Base-by-base conservation (phyloP, 306 rosid genomes). In the Vicia faba region DNA sequence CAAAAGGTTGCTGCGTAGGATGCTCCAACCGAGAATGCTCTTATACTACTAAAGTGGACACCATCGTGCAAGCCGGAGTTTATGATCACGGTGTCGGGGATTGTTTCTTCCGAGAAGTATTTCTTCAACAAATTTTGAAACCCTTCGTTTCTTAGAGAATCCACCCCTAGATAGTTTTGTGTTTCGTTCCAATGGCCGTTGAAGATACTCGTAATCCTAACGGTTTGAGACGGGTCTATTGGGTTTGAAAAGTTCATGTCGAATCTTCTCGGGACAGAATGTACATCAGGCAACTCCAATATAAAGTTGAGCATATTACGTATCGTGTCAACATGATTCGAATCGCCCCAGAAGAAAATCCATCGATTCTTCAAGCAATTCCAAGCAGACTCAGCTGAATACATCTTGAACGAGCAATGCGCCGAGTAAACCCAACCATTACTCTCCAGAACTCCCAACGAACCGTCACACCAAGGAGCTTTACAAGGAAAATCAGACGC, bases 291-390 rank as follows among this genome's bases (percentile, higher is more conserved):
- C 86, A 87, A 80, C 71, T 84, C 95, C 59, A 95, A 75, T 29
- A 90, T 73, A 43, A 95, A 95, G 64, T 88, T 88, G 65, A 95
- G 96, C 49, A 82, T 77, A 72, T 95, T 95, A 5, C 97, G 80
- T 28, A 88, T 86, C 0, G 99, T 86, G 78, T 95, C 99, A 11
- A 95, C 99, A 14, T 95, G 99, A 78, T 95, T 95, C 0, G 99
- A 95, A 68, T 95, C 99, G 0, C 99, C 99, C 97, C 99, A 93
- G 61, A 93, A 93, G 92, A 93, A 93, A 70, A 93, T 76, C 99
- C 99, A 93, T 16, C 89, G 60, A 45, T 73, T 82, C 71, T 76
- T 82, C 83, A 90, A 85, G 67, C 99, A 95, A 66, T 90, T 76
- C 99, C 99, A 95, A 79, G 99, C 97, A 61, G 92, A 65, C 63